Base-by-base conservation (phyloP, 495 filamentous ascomycete genomes). In the Ramalina peruviana region DNA sequence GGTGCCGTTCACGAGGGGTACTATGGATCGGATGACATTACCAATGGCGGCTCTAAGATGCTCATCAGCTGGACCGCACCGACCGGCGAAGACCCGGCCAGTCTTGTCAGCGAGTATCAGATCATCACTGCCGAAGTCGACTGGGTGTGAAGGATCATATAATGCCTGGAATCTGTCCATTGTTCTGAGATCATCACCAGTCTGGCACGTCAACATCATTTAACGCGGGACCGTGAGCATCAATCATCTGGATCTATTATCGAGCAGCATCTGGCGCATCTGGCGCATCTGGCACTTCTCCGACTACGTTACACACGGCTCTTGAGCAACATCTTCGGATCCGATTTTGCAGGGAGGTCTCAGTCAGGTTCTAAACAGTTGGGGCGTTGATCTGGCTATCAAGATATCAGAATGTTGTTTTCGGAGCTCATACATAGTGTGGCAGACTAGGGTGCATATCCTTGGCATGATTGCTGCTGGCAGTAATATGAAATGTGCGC, bases 21-120 rank as follows among this genome's bases (percentile, higher is more conserved):
- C 43, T 65, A 55, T 51, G 63, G 59, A 9, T 56, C 54, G 1
- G 48, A 63, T 37, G 62, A 65, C 21, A 53, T 65, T 25, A 51
- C 49, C 27, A 65, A 65, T 36, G 62, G 62, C 15, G 62, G 63
- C 21, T 57, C 52, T 10, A 59, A 58, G 48, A 55, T 61, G 48
- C 37, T 65, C 27, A 48, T 65, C 25, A 63, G 58, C 49, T 65
- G 63, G 63, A 63, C 63, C 4, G 58, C 55, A 42, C 60, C 63
- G 2, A 65, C 63, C 10, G 63, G 60, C 15, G 10, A 55, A 30
- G 48, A 62, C 39, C 57, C 62, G 0, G 51, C 52, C 4, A 46
- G 46, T 1, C 30, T 51, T 15, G 38, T 9, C 13, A 61, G 62
- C 44, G 62, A 63, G 46, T 65, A 65, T 40, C 54, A 61, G 20